A percentile compares a stretch with the other conserved stretches of the same genome.
phyloP scores from a whole-genome alignment of 768 basidiomycete genomes.

The Podaxis sp. region DNA sequence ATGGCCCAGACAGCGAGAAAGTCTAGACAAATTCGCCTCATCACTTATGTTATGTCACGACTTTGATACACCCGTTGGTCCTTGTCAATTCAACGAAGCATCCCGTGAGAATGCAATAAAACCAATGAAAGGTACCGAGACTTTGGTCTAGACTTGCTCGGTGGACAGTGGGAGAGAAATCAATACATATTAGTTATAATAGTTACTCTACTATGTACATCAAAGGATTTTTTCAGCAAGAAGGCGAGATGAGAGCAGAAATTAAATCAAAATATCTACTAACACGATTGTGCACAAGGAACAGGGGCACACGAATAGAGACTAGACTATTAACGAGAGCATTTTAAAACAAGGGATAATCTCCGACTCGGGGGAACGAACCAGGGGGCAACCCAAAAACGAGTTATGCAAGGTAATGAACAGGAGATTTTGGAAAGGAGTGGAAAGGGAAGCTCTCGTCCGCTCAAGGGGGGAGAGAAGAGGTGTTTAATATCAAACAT shows the following conservation, averaged over 20 bases:
- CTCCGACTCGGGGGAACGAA: constrained; percentile 12
- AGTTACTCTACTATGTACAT: constrained; percentile 14
- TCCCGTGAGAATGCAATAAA: constrained; percentile 2
- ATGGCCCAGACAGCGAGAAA: not conserved
- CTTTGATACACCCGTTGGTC: not conserved
- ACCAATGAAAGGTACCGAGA: constrained; percentile 5
- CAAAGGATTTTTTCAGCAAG: constrained; percentile 4
- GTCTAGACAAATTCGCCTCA: not conserved
- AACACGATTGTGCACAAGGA: not conserved
- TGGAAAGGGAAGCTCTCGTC: constrained; percentile 12
- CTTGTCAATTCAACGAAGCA: constrained; percentile 7
- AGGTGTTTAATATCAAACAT: not conserved
- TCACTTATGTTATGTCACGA: constrained; percentile 1
- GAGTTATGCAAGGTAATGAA: constrained; percentile 13
- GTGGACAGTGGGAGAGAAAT: not conserved
- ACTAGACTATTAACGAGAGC: constrained; percentile 2
- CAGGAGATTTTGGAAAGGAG: constrained; percentile 14
- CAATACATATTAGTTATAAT: constrained; percentile 17
- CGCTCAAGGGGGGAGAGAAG: constrained; percentile 11
- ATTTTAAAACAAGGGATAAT: constrained; percentile 2
- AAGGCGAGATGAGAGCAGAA: constrained; percentile 6
- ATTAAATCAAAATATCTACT: constrained; percentile 5
- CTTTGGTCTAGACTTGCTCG: not conserved
- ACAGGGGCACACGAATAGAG: not conserved
- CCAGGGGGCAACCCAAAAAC: constrained; percentile 3